phyloP scores from a whole-genome alignment of 345 rosid genomes.

The Gossypium stocksii region DNA sequence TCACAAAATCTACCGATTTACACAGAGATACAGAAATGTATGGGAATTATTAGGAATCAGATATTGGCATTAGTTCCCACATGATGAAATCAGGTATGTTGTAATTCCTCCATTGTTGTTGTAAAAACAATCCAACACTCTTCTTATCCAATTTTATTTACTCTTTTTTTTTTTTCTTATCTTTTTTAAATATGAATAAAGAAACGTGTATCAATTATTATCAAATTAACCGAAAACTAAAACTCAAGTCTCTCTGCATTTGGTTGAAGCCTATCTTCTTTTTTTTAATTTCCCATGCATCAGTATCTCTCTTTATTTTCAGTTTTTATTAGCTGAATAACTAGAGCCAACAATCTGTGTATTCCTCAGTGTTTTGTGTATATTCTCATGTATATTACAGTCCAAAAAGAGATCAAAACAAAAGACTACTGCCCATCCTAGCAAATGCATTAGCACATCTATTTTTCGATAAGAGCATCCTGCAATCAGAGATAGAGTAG shows the following conservation, averaged over 20 bases:
- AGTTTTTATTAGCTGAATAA: background rate
- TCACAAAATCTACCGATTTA: conserved; percentile 71
- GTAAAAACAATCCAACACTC: conserved; percentile 14
- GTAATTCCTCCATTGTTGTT: conserved; percentile 16
- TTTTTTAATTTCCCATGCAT: background rate
- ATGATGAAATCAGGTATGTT: conserved; percentile 9
- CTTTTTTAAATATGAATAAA: background rate
- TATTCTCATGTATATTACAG: too few relatives aligned
- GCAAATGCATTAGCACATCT: too few relatives aligned
- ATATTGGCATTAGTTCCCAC: conserved; percentile 55
- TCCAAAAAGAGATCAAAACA: too few relatives aligned
- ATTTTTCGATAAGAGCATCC: too few relatives aligned
- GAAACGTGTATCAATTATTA: background rate
- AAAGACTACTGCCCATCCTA: too few relatives aligned
- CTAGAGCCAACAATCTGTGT: background rate
- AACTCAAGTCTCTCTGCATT: background rate
- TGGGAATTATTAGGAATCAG: conserved; percentile 76
- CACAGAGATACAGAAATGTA: conserved; percentile 83
- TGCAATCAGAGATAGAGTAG: too few relatives aligned
- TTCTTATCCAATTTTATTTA: background rate
- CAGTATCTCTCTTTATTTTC: background rate
- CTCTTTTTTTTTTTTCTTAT: background rate
- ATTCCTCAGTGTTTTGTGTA: background rate
- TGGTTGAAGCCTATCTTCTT: background rate
- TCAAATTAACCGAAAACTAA: background rate